phyloP scores from a whole-genome alignment of 345 rosid species.

The Syzygium grande region DNA sequence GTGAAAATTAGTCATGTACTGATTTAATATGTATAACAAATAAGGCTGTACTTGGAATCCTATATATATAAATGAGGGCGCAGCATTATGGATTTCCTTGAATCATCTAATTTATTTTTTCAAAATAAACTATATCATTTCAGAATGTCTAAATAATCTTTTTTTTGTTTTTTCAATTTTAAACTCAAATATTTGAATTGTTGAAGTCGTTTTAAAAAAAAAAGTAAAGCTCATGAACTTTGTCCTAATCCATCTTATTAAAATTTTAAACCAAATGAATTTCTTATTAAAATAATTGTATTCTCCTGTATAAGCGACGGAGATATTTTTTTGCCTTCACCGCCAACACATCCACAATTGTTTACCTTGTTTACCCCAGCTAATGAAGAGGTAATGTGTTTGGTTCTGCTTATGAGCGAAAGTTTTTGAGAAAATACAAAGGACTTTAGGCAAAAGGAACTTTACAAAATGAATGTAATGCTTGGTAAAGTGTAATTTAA shows the following conservation, averaged over 20 bases:
- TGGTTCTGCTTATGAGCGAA: too few species aligned
- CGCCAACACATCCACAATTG: fast-evolving
- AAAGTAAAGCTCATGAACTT: background rate
- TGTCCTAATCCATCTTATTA: background rate
- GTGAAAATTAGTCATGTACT: background rate
- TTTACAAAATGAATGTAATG: too few species aligned
- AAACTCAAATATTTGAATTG: background rate
- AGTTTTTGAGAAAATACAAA: too few species aligned
- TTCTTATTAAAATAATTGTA: background rate
- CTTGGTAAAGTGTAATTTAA: too few species aligned
- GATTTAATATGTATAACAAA: background rate
- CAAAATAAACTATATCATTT: background rate
- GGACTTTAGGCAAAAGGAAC: too few species aligned
- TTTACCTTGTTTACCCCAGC: background rate
- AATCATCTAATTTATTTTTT: background rate
- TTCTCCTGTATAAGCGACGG: fast-evolving
- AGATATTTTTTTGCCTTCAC: background rate
- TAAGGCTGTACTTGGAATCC: too few species aligned
- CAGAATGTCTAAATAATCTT: background rate
- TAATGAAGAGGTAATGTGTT: background rate
- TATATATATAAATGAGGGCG: background rate
- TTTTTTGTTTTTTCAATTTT: background rate
- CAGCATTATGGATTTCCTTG: background rate
- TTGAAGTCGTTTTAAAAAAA: background rate
- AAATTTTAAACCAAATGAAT: background rate